phyloP scores from a whole-genome alignment of 78 protist genomes.

The Dictyostelium intermedium region DNA sequence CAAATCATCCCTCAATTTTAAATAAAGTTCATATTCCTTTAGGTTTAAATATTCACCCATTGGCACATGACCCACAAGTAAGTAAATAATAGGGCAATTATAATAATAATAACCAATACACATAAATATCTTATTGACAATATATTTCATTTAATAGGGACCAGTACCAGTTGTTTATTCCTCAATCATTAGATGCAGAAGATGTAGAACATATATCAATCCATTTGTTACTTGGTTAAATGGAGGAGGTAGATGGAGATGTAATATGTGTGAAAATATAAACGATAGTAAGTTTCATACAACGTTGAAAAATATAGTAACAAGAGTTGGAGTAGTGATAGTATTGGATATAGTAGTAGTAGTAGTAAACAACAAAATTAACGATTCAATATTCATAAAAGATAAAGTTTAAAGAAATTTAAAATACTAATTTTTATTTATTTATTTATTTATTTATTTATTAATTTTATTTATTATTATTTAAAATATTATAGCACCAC shows the following conservation, averaged over 20 bases:
- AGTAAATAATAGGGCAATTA: background rate
- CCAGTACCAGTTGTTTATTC: constrained; percentile 74
- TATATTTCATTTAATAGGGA: background rate
- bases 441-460: background rate
- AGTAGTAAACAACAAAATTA: too few relatives aligned
- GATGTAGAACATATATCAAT: constrained; percentile 89
- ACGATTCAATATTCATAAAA: too few relatives aligned
- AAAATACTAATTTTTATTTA: background rate
- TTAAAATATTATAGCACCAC: constrained; percentile 47
- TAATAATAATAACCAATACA: background rate
- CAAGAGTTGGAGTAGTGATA: too few relatives aligned
- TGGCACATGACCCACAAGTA: constrained; percentile 58
- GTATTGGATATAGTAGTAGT: too few relatives aligned
- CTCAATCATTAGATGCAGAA: constrained; percentile 82
- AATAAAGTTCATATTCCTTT: constrained; percentile 68
- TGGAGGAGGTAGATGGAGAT: constrained; percentile 87
- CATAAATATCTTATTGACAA: background rate
- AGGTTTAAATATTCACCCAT: constrained; percentile 70
- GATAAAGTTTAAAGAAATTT: background rate
- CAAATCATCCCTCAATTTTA: constrained; percentile 18
- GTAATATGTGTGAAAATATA: constrained; percentile 81
- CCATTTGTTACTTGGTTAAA: constrained; percentile 87
- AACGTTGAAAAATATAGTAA: too few relatives aligned
- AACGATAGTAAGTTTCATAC: constrained; percentile 85
- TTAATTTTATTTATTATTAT: too few relatives aligned